Evolutionary conservation across 441 rosid species (phyloP).

Genomic region (Pelargonium cotyledonis): DNA sequence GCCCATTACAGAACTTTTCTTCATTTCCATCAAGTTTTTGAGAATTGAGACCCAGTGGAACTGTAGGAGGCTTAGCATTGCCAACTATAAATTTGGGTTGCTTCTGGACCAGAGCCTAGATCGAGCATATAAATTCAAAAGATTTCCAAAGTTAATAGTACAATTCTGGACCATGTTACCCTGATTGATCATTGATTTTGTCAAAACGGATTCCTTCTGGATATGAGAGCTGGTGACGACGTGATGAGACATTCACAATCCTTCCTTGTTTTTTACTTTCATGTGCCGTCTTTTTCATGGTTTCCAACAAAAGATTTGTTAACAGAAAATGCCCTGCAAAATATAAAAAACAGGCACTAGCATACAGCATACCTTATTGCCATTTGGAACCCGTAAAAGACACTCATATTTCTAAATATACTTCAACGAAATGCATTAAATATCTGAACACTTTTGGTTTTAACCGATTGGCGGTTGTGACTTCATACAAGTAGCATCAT

Average conservation of each 20-base stretch:
- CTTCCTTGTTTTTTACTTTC: slow-evolving; percentile 22
- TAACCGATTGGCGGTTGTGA: too few relatives aligned
- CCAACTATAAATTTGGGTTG: neutral
- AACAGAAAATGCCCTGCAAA: slow-evolving; percentile 29
- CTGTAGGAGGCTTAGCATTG: neutral
- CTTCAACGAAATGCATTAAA: neutral
- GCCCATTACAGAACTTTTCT: neutral
- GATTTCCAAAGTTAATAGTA: neutral
- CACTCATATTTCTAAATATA: neutral
- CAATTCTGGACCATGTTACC: slow-evolving; percentile 6
- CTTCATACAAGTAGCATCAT: neutral
- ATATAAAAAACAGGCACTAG: neutral
- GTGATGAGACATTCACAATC: slow-evolving; percentile 23
- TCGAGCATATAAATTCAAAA: neutral
- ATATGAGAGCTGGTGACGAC: slow-evolving; percentile 21
- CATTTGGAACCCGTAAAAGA: neutral
- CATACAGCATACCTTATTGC: neutral
- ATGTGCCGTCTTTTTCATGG: slow-evolving; percentile 25
- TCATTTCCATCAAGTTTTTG: too few relatives aligned
- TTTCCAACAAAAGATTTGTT: slow-evolving; percentile 26
- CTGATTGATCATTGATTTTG: slow-evolving; percentile 17
- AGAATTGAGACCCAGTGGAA: too few relatives aligned
- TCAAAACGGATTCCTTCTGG: slow-evolving; percentile 24
- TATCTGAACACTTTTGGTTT: too few relatives aligned
- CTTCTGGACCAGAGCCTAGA: neutral